A percentile compares a stretch with the other conserved stretches of the same genome.
These are phyloP conservation scores for Xylariaceae sp. DNA, from an alignment of 2,329 filamentous ascomycete species.

Conservation along the genomic window DNA sequence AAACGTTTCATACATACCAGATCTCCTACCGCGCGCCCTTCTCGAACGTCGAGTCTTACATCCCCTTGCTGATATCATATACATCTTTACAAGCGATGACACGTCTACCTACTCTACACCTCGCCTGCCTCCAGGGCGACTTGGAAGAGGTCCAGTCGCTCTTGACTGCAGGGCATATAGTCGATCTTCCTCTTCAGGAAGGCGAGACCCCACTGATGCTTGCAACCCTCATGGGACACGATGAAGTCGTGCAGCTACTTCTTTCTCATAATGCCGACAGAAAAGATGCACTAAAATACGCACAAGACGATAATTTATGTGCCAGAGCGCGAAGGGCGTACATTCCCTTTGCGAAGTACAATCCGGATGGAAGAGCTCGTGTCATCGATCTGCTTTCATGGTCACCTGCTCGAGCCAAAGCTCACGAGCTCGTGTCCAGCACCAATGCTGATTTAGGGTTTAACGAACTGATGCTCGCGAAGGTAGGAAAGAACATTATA, in stretches of 20 bases:
- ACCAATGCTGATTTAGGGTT: slow-evolving; percentile 8
- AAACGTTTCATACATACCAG: too few relatives aligned
- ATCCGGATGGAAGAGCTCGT: not conserved
- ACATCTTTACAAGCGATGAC: too few relatives aligned
- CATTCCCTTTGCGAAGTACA: not conserved
- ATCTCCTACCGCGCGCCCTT: too few relatives aligned
- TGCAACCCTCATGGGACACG: slow-evolving; percentile 17
- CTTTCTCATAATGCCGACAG: slow-evolving; percentile 6
- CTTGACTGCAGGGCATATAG: too few relatives aligned
- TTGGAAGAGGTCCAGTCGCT: too few relatives aligned
- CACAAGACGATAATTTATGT: not conserved
- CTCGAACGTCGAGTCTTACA: too few relatives aligned
- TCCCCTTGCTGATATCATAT: too few relatives aligned
- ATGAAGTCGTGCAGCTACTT: slow-evolving; percentile 13
- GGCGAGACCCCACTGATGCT: too few relatives aligned
- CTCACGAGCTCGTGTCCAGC: not conserved
- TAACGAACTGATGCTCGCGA: slow-evolving; percentile 12
- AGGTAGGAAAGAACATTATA: slow-evolving; percentile 14
- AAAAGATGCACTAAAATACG: not conserved
- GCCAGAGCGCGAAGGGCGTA: not conserved
- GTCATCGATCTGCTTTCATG: not conserved
- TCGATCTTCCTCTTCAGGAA: too few relatives aligned
- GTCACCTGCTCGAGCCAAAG: not conserved
- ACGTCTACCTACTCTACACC: too few relatives aligned
- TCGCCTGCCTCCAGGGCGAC: too few relatives aligned